Conservation (phyloP, 495 filamentous ascomycete species). For the Aspergillus bridgeri region DNA sequence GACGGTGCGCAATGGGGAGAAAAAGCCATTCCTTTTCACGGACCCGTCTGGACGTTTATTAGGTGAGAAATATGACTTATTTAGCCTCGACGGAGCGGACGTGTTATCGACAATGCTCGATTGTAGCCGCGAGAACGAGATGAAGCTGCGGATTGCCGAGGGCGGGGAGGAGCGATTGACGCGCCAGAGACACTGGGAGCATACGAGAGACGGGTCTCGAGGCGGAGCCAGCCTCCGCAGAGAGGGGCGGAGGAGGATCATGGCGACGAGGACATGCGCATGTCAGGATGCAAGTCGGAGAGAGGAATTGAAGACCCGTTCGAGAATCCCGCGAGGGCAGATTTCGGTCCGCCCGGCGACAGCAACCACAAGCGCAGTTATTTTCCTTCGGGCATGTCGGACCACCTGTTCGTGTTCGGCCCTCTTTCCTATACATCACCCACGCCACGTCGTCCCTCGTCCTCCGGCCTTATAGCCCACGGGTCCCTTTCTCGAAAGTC, state of each 20-base stretch:
- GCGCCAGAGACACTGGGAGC: conserved; percentile 34
- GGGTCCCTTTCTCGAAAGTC: background rate
- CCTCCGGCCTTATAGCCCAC: background rate
- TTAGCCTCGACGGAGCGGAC: conserved; percentile 23
- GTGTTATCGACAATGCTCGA: conserved; percentile 29
- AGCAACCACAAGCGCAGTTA: conserved; percentile 35
- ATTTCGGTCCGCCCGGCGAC: conserved; percentile 29
- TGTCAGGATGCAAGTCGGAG: conserved; percentile 9
- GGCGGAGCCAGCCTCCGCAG: conserved; percentile 32
- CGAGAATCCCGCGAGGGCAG: conserved; percentile 18
- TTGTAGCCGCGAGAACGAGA: conserved; percentile 30
- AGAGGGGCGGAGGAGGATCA: conserved; percentile 43
- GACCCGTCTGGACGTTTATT: conserved; percentile 24
- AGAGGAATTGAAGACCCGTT: too few species aligned
- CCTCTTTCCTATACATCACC: background rate
- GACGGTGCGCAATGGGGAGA: conserved; percentile 28
- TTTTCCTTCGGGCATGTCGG: background rate
- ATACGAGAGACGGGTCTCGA: conserved; percentile 30
- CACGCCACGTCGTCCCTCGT: too few species aligned
- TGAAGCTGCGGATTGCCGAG: conserved; percentile 30
- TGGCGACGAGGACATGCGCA: conserved; percentile 24
- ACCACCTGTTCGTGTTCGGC: background rate
- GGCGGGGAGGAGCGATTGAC: conserved; percentile 12
- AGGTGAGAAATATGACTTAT: conserved; percentile 43
- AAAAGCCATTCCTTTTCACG: conserved; percentile 21